Base-by-base conservation (phyloP, 108 stramenopile genomes). In the Cylindrotheca fusiformis region DNA sequence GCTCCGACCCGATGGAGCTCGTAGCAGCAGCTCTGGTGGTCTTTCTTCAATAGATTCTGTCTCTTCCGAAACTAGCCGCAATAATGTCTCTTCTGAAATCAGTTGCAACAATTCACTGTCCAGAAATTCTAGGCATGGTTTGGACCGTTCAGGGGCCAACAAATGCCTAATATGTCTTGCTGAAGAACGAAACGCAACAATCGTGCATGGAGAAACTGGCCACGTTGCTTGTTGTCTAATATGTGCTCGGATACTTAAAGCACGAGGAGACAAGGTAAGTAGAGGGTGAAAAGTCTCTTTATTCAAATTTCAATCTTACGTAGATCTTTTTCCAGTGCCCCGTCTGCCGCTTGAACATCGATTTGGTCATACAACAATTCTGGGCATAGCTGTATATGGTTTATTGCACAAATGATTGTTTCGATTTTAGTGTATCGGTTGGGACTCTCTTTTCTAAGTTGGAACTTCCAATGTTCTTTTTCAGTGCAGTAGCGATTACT, bases 201-300 rank as follows among this genome's bases (percentile, higher is more conserved):
- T 96, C 45, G 91, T 96, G 3, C 96, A 96, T 57, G 96, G 96
- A 8, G 87, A 85, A 32, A 94, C 94, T 12, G 96, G 96, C 5
- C 96, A 96, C 60, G 90, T 96, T 48, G 91, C 89, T 17, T 95
- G 90, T 66, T 96, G 96, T 72, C 55, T 94, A 47, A 75, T 77
- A 0, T 96, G 96, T 65, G 92, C 96, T 18, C 79, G 94, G 12
- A 82, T 93, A 23, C 64, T 95, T 31, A 87, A 90, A 57, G 91
- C 89, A 10, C 69, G 89, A 32, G 85, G 90, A 20, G 89, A 91
- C 22, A 63, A 77, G 36, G 36, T 41, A 41, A 6, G 36, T n/a
- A n/a, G n/a, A n/a, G n/a, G n/a, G n/a, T n/a, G n/a, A n/a, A n/a
- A n/a, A n/a, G n/a, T n/a, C n/a, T n/a, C n/a, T n/a, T n/a, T n/a